Base-by-base conservation (phyloP, 2,329 filamentous ascomycete species). In the Zymoseptoria ardabiliae region DNA sequence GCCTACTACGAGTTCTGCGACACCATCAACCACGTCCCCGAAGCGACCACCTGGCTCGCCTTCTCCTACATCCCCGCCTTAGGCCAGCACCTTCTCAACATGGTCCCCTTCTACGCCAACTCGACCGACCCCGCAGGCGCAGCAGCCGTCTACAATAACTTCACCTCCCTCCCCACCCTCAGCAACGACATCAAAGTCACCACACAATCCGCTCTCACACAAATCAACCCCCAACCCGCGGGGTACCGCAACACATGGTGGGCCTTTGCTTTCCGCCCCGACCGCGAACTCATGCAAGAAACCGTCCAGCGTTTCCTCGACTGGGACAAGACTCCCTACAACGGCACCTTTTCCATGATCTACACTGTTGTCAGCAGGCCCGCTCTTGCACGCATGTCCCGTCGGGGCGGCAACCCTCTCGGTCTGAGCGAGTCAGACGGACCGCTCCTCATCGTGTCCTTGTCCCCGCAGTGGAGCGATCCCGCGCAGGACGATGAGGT, bases 31-130 rank as follows among this genome's bases (percentile, higher is more conserved):
- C 19, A n/a, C 35, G 35, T 45, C 13, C 13, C 35, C 66, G 28
- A 35, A 19, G 17, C 23, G 28, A 57, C 49, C 7, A 55, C 13
- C 20, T 50, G 21, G 48, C 28, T 50, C 19, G 45, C 41, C 10
- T 35, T 52, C 30, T 41, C 54, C 10, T 56, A 35, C 19, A 19
- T 35, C 13, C 41, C 54, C 17, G 64, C 51, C 19, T 22, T 19
- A 48, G 56, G 9, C 19, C 55, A 59, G 22, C 55, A 58, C 9
- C 30, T 63, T 48, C 17, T 54, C 28, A 41, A 30, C 8, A 35
- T 23, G 45, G 25, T 22, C 20, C 54, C 54, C 28, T 48, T 55
- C 35, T 55, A 48, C 54, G 35, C 35, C 35, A 45, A 45, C 35
- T 13, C 35, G 3, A 49, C 45, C 5, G 30, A 55, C 20, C 30